Base-by-base conservation (phyloP, 768 basidiomycete genomes). In the Termitomyces sp. region DNA sequence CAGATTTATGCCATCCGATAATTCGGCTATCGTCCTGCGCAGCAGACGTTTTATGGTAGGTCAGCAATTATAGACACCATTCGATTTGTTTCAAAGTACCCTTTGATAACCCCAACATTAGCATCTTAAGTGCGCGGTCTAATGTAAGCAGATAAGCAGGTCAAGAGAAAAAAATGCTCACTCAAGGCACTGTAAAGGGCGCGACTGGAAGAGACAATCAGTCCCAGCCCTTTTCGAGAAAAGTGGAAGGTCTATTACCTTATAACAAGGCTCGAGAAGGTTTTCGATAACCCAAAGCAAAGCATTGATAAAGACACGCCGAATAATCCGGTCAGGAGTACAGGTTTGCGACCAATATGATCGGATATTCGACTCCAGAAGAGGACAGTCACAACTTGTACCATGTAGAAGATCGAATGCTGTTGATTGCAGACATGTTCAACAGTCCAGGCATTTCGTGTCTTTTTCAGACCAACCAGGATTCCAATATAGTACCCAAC, bases 401-500 rank as follows among this genome's bases (percentile, higher is more conserved):
- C 83, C 21, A 86, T 73, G 60, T 84, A 91, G 71, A 89, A 91
- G 12, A 89, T 62, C 0, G 89, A 90, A 77, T 89, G 82, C 89
- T 91, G 58, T 46, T 37, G 5, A 5, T 8, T 1, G 17, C 11
- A 53, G 33, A 30, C 21, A 21, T 23, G 12, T 31, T 41, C n/a
- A 33, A 44, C 7, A 11, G 35, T 42, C 44, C 14, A 7, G 21
- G 11, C 5, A 5, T 19, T 35, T 44, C 4, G 26, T 8, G 3
- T n/a, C 5, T 1, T 11, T 15, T 45, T 23, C 7, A 10, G 17
- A 66, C 78, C 35, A 23, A 88, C 89, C 79, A 91, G 71, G 10
- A 89, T 62, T 17, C 89, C 89, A 54, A 89, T 86, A 72, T 91
- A 92, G 66, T 88, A 86, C 44, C 87, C 90, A 10, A 91, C 86